Percentiles rank a stretch among this genome's conserved stretches.
Evolutionary conservation across 2,329 filamentous ascomycete genomes (phyloP).

Genomic region (Scedosporium minutisporum): DNA sequence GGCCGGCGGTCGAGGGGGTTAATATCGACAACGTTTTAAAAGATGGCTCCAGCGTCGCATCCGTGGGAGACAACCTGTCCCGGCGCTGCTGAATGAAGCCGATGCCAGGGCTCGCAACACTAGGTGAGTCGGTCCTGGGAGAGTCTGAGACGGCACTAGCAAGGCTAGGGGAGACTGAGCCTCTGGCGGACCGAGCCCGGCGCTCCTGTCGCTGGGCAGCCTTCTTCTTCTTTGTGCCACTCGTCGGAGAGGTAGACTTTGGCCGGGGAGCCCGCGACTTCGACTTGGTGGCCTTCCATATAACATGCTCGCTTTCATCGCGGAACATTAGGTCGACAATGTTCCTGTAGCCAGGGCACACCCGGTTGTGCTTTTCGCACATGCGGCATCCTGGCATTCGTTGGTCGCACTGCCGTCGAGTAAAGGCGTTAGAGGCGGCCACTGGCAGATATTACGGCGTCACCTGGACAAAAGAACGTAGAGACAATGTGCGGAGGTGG

Average conservation of each 20-base stretch:
- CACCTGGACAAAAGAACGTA: background rate
- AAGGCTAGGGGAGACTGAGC: background rate
- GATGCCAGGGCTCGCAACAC: background rate
- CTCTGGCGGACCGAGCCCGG: background rate
- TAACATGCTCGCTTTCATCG: conserved; percentile 46
- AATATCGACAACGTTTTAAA: background rate
- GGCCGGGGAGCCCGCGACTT: background rate
- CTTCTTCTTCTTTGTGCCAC: conserved; percentile 2
- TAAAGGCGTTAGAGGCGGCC: background rate
- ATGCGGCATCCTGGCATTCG: conserved; percentile 41
- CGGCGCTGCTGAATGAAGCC: background rate
- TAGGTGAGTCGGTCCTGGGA: background rate
- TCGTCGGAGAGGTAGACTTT: conserved; percentile 1
- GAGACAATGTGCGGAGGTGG: background rate
- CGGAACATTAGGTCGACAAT: conserved; percentile 48
- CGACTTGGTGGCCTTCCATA: conserved; percentile 36
- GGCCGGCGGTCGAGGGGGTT: background rate
- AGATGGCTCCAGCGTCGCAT: background rate
- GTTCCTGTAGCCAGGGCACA: conserved; percentile 46
- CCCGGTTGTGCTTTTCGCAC: conserved; percentile 40
- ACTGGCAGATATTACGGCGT: background rate
- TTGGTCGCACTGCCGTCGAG: conserved; percentile 38
- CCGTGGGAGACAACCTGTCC: background rate
- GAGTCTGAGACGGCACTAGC: background rate
- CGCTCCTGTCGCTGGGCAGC: background rate